Percentiles rank a stretch among this genome's conserved stretches.
These are phyloP conservation scores for Tribonema minus DNA, from an alignment of 108 stramenopile species.

Conservation along the genomic window DNA sequence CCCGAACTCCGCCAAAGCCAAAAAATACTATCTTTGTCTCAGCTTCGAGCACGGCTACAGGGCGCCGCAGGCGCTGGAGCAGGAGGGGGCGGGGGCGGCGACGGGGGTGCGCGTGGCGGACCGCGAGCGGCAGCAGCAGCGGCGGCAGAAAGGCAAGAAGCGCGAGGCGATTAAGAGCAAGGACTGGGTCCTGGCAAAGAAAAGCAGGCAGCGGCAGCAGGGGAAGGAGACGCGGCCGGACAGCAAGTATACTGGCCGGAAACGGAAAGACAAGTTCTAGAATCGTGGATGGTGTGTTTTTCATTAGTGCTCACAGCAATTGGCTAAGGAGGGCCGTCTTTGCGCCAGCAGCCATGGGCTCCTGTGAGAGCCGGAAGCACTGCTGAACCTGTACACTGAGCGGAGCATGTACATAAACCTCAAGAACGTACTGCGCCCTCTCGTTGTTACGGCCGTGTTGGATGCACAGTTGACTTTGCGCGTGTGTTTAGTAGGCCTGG, in stretches of 20 bases:
- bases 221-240: conserved; percentile 87
- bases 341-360: too few relatives aligned
- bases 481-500: too few relatives aligned
- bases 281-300: too few relatives aligned
- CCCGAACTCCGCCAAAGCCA: conserved; percentile 97
- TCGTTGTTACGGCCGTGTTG: too few relatives aligned
- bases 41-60: conserved; percentile 75
- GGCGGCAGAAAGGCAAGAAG: conserved; percentile 29
- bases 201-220: conserved; percentile 84
- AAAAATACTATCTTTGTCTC: conserved; percentile 97
- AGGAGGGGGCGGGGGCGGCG: conserved; percentile 10
- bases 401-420: too few relatives aligned
- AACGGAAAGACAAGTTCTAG: conserved; percentile 86
- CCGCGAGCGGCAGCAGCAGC: neutral
- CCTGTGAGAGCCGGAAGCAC: too few relatives aligned
- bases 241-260: conserved; percentile 92
- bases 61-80: conserved; percentile 60
- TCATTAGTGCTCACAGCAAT: too few relatives aligned
- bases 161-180: conserved; percentile 68
- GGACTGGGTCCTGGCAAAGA: conserved; percentile 97
- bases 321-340: too few relatives aligned
- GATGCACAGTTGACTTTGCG: too few relatives aligned
- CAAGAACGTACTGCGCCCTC: too few relatives aligned
- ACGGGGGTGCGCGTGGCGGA: conserved; percentile 38
- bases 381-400: too few relatives aligned